phyloP scores from a whole-genome alignment of 176 grass and related monocot species.

The Oryza glumipatula region DNA sequence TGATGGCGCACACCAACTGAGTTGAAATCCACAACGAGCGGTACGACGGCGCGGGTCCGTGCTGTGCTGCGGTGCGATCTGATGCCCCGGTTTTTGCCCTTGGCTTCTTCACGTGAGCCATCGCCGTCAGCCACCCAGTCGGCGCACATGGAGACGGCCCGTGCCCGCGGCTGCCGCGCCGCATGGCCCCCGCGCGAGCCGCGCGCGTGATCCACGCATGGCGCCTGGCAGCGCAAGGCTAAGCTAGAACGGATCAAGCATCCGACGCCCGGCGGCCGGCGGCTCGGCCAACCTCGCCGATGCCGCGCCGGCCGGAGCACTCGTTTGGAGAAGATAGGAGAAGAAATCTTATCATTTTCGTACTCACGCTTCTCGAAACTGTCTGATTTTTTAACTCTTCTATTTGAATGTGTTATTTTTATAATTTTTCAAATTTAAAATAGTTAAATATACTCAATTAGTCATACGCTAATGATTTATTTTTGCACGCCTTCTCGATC shows the following conservation, averaged over 20 bases:
- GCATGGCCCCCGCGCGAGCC: too few relatives aligned
- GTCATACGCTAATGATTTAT: too few relatives aligned
- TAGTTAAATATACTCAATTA: too few relatives aligned
- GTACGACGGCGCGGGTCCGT: not conserved
- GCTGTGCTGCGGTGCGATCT: not conserved
- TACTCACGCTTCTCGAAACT: too few relatives aligned
- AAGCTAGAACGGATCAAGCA: not conserved
- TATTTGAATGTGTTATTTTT: too few relatives aligned
- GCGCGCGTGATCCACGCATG: not conserved
- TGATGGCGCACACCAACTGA: not conserved
- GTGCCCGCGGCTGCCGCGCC: not conserved
- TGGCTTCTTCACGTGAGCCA: slow-evolving; percentile 7
- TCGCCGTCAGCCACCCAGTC: not conserved
- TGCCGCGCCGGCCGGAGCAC: too few relatives aligned
- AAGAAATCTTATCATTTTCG: too few relatives aligned
- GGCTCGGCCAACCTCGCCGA: not conserved
- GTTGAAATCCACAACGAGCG: not conserved
- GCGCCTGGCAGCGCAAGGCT: too few relatives aligned
- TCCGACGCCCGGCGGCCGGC: not conserved
- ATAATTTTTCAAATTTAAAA: too few relatives aligned
- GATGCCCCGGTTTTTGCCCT: not conserved
- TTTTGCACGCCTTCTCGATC: too few relatives aligned
- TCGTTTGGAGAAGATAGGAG: too few relatives aligned
- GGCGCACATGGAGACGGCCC: not conserved
- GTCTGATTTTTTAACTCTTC: too few relatives aligned